Conservation (phyloP, 768 basidiomycete species). For the Lactarius vividus region DNA sequence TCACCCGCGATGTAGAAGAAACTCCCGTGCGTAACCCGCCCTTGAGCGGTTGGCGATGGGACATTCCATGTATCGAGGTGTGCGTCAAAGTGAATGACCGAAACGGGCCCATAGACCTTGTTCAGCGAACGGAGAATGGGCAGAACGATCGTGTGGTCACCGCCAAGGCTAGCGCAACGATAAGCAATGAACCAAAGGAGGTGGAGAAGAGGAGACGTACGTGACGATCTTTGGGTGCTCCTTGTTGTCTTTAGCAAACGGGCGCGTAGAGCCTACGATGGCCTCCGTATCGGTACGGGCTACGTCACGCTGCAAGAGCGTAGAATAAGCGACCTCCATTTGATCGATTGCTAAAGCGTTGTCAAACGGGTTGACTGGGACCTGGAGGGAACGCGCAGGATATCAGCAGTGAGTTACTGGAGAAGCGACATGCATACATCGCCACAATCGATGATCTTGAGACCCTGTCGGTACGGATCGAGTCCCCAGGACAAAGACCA, state of each 20-base stretch:
- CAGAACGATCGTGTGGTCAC: slow-evolving; percentile 86
- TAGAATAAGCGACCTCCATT: slow-evolving; percentile 82
- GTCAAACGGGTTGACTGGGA: slow-evolving; percentile 78
- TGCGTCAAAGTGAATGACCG: slow-evolving; percentile 82
- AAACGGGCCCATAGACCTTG: slow-evolving; percentile 77
- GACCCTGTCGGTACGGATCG: slow-evolving; percentile 59
- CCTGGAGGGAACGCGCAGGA: slow-evolving; percentile 38
- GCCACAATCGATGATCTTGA: slow-evolving; percentile 75
- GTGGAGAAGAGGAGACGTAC: slow-evolving; percentile 26
- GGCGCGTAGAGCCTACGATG: slow-evolving; percentile 31
- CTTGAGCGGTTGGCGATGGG: slow-evolving; percentile 46
- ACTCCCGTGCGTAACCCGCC: slow-evolving; percentile 76
- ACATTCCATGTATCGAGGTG: slow-evolving; percentile 64
- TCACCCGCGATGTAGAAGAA: slow-evolving; percentile 81
- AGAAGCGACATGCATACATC: slow-evolving; percentile 49
- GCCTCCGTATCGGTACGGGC: slow-evolving; percentile 24
- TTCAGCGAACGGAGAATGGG: slow-evolving; percentile 80
- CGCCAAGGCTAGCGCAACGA: slow-evolving; percentile 48
- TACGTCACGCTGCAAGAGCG: slow-evolving; percentile 60
- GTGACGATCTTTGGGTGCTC: slow-evolving; percentile 77
- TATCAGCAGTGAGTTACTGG: background rate
- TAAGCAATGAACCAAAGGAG: background rate
- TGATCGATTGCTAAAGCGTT: slow-evolving; percentile 81
- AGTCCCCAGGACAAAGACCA: slow-evolving; percentile 72
- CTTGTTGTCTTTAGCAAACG: slow-evolving; percentile 52